Evolutionary conservation across 1,284 basidiomycete genomes (phyloP), one percentile per base, ranked within the genome.

Genomic region (Golubevia sp.): DNA sequence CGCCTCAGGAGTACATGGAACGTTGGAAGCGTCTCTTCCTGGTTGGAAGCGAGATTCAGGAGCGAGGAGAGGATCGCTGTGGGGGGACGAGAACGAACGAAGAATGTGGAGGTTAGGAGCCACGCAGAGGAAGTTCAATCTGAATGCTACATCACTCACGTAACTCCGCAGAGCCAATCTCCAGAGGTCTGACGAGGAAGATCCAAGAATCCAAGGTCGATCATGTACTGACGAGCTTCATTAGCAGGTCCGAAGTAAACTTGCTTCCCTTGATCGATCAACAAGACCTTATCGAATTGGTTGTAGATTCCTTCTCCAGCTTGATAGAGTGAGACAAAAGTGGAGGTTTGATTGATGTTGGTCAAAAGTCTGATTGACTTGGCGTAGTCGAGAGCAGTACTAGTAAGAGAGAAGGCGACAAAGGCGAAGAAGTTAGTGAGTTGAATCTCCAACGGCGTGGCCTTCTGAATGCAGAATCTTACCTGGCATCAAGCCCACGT

Each of bases 31-130:
- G 34, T 89, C 88, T 49, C 88, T 88, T 13, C 90, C 92, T 3
- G 89, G 87, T 1, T 91, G 89, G 81, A 92, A 93, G 77, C 91
- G 91, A 53, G 92, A 90, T 85, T 94, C 92, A 77, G 30, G 5
- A 34, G 30, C 30, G 13, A 67, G 64, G 8, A 93, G 93, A 1
- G 89, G 88, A 81, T 94, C 92, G 11, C 92, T 87, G 76, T 66
- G 20, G 30, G n/a, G 15, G 84, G n/a, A n/a, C n/a, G n/a, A n/a
- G n/a, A 27, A 26, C n/a, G n/a, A 30, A 49, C 20, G 48, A 50
- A 34, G 30, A 34, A 11, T 34, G 5, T 5, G 30, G 50, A 18
- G 38, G n/a, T n/a, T n/a, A n/a, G n/a, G n/a, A n/a, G n/a, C n/a
- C n/a, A n/a, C n/a, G 23, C 50, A 21, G 25, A 68, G 65, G 27